Conservation (phyloP, 1,284 basidiomycete genomes). For the Lentinus polychrous region DNA sequence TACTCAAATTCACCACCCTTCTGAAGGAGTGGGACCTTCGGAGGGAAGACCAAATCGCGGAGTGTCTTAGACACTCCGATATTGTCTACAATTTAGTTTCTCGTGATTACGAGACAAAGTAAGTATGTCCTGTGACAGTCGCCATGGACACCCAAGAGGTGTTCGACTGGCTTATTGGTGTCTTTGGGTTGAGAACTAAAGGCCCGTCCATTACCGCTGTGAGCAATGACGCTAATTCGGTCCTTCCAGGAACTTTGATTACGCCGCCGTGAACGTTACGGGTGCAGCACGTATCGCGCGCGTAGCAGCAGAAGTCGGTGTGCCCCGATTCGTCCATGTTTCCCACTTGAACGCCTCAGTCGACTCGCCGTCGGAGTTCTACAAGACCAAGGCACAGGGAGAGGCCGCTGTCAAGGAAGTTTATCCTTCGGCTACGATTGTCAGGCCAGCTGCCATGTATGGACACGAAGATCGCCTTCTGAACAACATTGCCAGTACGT, state of each 20-base stretch:
- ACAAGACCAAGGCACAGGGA: slow-evolving; percentile 86
- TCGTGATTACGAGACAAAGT: slow-evolving; percentile 78
- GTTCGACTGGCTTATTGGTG: background rate
- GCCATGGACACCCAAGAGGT: background rate
- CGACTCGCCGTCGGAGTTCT: slow-evolving; percentile 78
- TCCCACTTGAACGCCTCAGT: slow-evolving; percentile 91
- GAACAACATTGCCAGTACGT: slow-evolving; percentile 87
- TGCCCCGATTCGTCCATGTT: slow-evolving; percentile 87
- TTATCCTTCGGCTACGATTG: slow-evolving; percentile 87
- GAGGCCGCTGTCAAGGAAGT: slow-evolving; percentile 83
- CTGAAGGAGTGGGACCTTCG: slow-evolving; percentile 90
- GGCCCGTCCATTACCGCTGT: background rate
- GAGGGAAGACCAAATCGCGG: slow-evolving; percentile 84
- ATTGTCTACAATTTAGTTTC: slow-evolving; percentile 94
- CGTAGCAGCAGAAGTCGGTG: slow-evolving; percentile 72
- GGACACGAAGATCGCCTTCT: slow-evolving; percentile 94
- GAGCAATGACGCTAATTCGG: slow-evolving; percentile 2
- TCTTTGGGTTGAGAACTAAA: background rate
- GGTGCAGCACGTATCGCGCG: slow-evolving; percentile 81
- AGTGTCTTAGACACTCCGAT: slow-evolving; percentile 94
- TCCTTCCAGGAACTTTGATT: slow-evolving; percentile 47
- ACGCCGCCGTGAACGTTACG: slow-evolving; percentile 75
- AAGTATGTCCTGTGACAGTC: slow-evolving; percentile 15
- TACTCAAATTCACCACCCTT: background rate
- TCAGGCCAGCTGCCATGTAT: slow-evolving; percentile 82